Evolutionary conservation across 2,329 filamentous ascomycete genomes (phyloP), one percentile per base, ranked within the genome.

Genomic region (Colletotrichum truncatum): DNA sequence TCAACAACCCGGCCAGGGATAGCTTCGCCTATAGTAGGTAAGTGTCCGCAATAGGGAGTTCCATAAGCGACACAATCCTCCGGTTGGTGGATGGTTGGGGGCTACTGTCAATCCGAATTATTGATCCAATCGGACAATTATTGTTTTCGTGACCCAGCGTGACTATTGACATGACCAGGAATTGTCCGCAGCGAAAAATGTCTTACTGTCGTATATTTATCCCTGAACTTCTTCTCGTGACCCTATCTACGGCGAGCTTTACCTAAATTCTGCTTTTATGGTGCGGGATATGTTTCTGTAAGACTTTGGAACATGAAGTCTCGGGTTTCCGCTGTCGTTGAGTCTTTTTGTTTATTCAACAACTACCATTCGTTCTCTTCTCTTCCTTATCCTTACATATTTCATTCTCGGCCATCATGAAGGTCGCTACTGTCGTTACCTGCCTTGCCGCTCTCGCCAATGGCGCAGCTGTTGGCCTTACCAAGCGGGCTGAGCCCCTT

Each of bases 401-500:
- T 43, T 25, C 23, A 16, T 4, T 4, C 38, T 28, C 21, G 30
- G 46, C 46, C 18, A 62, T n/a, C 30, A 80, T 80, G 78, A 80
- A 78, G 74, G 76, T 78, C 70, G 70, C 76, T 64, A 64, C 72
- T 32, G 71, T 72, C 67, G 39, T 78, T 64, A 71, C 75, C 78
- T 54, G 76, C 74, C 65, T 80, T 49, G 76, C 74, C 63, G 71
- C 77, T 51, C 52, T 77, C 57, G 78, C 73, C 55, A 74, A 72
- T 59, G 76, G 76, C 60, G 70, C 74, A 41, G 74, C 75, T 30
- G 60, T 77, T 48, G 68, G 72, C 64, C 56, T 74, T 30, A 63
- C 63, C 71, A 76, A 77, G 73, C 74, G 79, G 62, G 76, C 75
- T 59, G 38, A 51, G 10, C 74, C 77, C 63, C 75, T 81, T 57